Conservation (phyloP, 2,329 filamentous ascomycete species). For the Didymella pomorum region DNA sequence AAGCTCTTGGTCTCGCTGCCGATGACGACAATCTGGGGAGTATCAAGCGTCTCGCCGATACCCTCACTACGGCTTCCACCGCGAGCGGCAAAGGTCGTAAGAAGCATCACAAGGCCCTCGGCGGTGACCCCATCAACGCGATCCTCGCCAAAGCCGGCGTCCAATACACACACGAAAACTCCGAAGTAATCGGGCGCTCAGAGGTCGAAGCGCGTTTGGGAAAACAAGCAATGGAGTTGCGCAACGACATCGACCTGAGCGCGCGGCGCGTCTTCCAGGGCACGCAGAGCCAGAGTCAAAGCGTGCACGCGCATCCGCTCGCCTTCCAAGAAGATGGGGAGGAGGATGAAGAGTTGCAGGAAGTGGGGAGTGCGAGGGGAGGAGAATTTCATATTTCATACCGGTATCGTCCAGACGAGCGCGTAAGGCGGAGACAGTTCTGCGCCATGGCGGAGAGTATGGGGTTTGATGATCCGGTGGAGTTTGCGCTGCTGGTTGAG, state of each 20-base stretch:
- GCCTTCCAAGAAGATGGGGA: conserved; percentile 20
- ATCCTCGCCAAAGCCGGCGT: conserved; percentile 90
- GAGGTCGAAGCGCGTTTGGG: conserved; percentile 88
- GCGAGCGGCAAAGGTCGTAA: conserved; percentile 46
- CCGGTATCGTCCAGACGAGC: conserved; percentile 75
- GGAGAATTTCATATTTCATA: conserved; percentile 59
- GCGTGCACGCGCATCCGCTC: conserved; percentile 13
- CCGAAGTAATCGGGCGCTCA: conserved; percentile 91
- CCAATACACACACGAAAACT: conserved; percentile 95
- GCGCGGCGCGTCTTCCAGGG: conserved; percentile 67
- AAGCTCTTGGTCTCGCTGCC: conserved; percentile 39
- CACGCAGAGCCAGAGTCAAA: conserved; percentile 45
- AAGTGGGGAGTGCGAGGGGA: conserved; percentile 24
- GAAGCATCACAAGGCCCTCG: conserved; percentile 33
- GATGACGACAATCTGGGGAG: conserved; percentile 60
- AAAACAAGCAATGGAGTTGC: conserved; percentile 72
- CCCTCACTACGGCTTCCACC: conserved; percentile 31
- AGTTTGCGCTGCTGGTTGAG: conserved; percentile 91
- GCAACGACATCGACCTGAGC: conserved; percentile 60
- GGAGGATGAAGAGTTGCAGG: conserved; percentile 31
- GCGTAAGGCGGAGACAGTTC: conserved; percentile 82
- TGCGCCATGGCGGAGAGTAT: conserved; percentile 86
- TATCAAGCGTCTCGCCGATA: conserved; percentile 60
- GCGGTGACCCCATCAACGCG: conserved; percentile 78
- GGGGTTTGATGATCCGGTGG: conserved; percentile 76